phyloP scores from a whole-genome alignment of 2,329 filamentous ascomycete species.

The Lachnellula subtilissima region DNA sequence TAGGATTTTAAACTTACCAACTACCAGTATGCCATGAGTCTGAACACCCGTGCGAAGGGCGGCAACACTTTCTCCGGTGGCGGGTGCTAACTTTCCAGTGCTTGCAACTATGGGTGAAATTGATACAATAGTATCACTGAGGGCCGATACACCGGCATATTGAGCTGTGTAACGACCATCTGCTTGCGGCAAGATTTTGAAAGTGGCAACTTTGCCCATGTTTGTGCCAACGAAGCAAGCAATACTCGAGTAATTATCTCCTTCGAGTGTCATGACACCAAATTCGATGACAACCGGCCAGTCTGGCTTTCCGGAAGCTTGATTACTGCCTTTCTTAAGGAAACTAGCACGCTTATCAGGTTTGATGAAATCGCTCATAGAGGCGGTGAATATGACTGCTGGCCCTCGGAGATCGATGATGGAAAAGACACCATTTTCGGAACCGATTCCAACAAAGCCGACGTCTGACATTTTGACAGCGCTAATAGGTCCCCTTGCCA shows the following conservation, averaged over 20 bases:
- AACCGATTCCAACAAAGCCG: slow-evolving; percentile 84
- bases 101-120: slow-evolving; percentile 77
- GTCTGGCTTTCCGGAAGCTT: slow-evolving; percentile 51
- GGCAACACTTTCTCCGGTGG: slow-evolving; percentile 71
- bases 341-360: slow-evolving; percentile 74
- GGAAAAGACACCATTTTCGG: slow-evolving; percentile 72
- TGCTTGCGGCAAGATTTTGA: slow-evolving; percentile 76
- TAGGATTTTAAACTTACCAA: slow-evolving; percentile 44
- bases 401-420: slow-evolving; percentile 88
- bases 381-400: slow-evolving; percentile 71
- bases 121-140: slow-evolving; percentile 68
- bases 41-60: slow-evolving; percentile 69
- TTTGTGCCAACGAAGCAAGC: slow-evolving; percentile 88
- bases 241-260: slow-evolving; percentile 94
- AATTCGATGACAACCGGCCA: slow-evolving; percentile 84
- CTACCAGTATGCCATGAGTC: slow-evolving; percentile 76
- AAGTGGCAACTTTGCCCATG: slow-evolving; percentile 75
- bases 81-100: slow-evolving; percentile 68
- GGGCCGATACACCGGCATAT: slow-evolving; percentile 60
- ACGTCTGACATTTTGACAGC: slow-evolving; percentile 83
- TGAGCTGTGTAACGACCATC: slow-evolving; percentile 68
- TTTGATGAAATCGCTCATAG: slow-evolving; percentile 69
- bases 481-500: slow-evolving; percentile 76
- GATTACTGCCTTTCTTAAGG: slow-evolving; percentile 49
- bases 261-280: slow-evolving; percentile 86